Percentiles rank a stretch among this genome's conserved stretches.
phyloP scores from a whole-genome alignment of 495 filamentous ascomycete species.

The Aspergillus bridgeri region DNA sequence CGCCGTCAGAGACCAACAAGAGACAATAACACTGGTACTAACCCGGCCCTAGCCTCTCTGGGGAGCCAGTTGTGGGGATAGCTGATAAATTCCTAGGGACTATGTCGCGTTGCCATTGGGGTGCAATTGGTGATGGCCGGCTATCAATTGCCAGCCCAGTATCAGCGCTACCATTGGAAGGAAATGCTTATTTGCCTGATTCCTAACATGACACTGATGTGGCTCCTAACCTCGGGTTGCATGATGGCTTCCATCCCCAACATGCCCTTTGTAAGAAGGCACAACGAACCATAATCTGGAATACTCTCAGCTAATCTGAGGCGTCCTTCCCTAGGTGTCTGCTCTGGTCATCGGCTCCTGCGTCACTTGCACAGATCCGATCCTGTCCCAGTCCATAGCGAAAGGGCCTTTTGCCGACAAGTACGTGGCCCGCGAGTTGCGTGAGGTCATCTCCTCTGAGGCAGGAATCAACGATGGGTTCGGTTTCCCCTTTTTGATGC shows the following conservation, averaged over 20 bases:
- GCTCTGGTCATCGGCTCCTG: conserved; percentile 9
- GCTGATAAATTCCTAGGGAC: not conserved
- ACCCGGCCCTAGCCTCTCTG: not conserved
- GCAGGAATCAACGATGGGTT: conserved; percentile 10
- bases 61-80: not conserved
- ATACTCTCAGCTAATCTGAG: not conserved
- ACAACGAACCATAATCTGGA: not conserved
- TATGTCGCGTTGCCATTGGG: conserved; percentile 9
- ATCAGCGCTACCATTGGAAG: conserved; percentile 9
- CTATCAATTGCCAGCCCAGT: conserved; percentile 8
- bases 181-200: conserved; percentile 12
- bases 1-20: conserved; percentile 6
- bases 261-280: not conserved
- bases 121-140: conserved; percentile 11
- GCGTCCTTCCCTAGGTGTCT: not conserved
- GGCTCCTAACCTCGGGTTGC: conserved; percentile 10
- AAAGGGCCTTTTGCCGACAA: conserved; percentile 10
- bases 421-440: conserved; percentile 10
- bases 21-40: conserved; percentile 7
- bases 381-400: conserved; percentile 10
- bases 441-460: conserved; percentile 12
- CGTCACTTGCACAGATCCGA: conserved; percentile 10
- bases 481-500: conserved; percentile 12
- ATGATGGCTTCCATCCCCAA: conserved; percentile 3
- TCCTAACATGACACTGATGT: conserved; percentile 11